Evolutionary conservation across 2,329 filamentous ascomycete species (phyloP).

Genomic region (Calonectria hongkongensis): DNA sequence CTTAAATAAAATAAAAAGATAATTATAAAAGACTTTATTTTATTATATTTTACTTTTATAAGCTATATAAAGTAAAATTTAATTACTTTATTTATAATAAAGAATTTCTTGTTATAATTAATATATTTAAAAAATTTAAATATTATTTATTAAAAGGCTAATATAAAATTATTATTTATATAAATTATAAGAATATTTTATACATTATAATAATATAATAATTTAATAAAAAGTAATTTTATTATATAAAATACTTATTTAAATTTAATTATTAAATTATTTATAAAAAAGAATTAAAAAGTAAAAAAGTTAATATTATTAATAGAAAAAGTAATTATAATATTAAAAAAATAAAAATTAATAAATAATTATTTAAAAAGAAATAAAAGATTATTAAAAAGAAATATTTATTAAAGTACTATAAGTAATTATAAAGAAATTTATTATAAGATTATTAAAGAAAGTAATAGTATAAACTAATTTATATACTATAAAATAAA

Average conservation of each 20-base stretch:
- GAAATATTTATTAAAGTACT: slow-evolving; percentile 10
- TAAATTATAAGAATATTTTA: slow-evolving; percentile 50
- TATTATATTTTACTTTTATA: no score
- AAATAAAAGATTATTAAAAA: slow-evolving; percentile 9
- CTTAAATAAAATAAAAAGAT: slow-evolving; percentile 39
- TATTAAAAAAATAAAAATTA: slow-evolving; percentile 32
- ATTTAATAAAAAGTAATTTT: slow-evolving; percentile 40
- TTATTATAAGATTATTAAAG: no score
- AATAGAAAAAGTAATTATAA: slow-evolving; percentile 32
- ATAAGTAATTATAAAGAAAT: slow-evolving; percentile 11
- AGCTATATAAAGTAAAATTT: slow-evolving; percentile 7
- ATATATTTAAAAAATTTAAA: no score
- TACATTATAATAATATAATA: slow-evolving; percentile 45
- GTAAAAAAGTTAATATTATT: slow-evolving; percentile 37
- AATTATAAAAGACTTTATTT: no score
- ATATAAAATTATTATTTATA: no score
- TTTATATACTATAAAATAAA: neutral
- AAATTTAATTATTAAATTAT: slow-evolving; percentile 46
- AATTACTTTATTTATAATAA: slow-evolving; percentile 22
- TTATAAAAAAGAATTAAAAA: slow-evolving; percentile 41
- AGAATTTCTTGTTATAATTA: no score
- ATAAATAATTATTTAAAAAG: slow-evolving; percentile 36
- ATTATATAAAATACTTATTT: slow-evolving; percentile 46
- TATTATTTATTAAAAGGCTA: no score
- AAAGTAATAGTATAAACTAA: slow-evolving; percentile 3